Conservation (phyloP, 768 basidiomycete genomes). For the Boletus patriciae region DNA sequence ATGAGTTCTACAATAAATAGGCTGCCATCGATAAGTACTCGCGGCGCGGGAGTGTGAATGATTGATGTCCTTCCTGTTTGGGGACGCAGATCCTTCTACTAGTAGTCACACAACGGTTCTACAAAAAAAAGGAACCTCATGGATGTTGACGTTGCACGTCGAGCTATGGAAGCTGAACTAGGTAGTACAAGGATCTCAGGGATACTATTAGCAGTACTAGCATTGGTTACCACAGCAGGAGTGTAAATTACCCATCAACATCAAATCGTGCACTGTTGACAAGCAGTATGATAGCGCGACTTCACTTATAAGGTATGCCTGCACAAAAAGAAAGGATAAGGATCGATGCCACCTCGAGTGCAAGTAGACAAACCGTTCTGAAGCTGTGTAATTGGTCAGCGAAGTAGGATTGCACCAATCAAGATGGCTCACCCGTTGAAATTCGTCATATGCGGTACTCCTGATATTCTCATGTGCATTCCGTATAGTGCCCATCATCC, state of each 20-base stretch:
- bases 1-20: neutral
- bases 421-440: slow-evolving; percentile 68
- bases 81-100: slow-evolving; percentile 9
- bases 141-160: neutral
- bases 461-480: slow-evolving; percentile 96
- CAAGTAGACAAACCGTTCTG: slow-evolving; percentile 44
- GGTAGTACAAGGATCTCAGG: neutral
- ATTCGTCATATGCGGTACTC: slow-evolving; percentile 94
- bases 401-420: neutral
- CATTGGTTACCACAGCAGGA: neutral
- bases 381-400: slow-evolving; percentile 34
- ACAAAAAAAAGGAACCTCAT: neutral
- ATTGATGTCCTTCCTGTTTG: slow-evolving; percentile 2
- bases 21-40: slow-evolving; percentile 9
- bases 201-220: neutral
- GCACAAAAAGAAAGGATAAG: slow-evolving; percentile 4
- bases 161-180: neutral
- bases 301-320: slow-evolving; percentile 35
- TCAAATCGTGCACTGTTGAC: neutral
- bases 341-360: neutral
- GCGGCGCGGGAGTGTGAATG: neutral
- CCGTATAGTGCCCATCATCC: slow-evolving; percentile 83
- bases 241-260: neutral
- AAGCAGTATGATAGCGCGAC: neutral
- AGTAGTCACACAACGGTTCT: neutral